phyloP scores from a whole-genome alignment of 805 yeast species.

The Monosporozyma siamensis region DNA sequence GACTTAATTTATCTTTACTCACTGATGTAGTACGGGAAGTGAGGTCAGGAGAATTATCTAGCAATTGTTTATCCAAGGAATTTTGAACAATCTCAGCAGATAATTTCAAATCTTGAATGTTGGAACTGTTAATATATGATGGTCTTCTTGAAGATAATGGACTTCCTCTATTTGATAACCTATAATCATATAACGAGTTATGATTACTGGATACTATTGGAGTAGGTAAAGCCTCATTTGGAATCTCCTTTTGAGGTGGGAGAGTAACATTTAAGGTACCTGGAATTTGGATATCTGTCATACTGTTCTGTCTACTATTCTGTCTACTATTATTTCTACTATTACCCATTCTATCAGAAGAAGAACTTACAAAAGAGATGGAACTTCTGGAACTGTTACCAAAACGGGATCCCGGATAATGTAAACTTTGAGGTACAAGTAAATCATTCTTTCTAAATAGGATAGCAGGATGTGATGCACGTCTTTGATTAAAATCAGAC shows the following conservation, averaged over 20 bases:
- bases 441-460: background rate
- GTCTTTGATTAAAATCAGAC: slow-evolving; percentile 3
- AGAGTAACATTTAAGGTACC: slow-evolving; percentile 26
- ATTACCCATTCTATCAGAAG: slow-evolving; percentile 24
- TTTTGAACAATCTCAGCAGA: slow-evolving; percentile 7
- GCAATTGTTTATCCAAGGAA: slow-evolving; percentile 18
- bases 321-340: slow-evolving; percentile 15
- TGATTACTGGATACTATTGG: slow-evolving; percentile 19
- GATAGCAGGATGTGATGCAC: slow-evolving; percentile 10
- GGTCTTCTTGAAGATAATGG: slow-evolving; percentile 24
- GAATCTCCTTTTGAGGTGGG: slow-evolving; percentile 51
- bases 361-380: slow-evolving; percentile 23
- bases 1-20: background rate
- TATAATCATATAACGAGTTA: slow-evolving; percentile 10
- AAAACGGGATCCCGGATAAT: slow-evolving; percentile 1
- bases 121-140: slow-evolving; percentile 6
- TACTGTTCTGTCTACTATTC: slow-evolving; percentile 11
- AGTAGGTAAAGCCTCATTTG: slow-evolving; percentile 42
- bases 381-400: slow-evolving; percentile 12
- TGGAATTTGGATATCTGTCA: slow-evolving; percentile 6
- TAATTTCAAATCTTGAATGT: slow-evolving; percentile 13
- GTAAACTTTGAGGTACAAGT: background rate
- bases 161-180: slow-evolving; percentile 12
- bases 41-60: slow-evolving; percentile 7
- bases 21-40: background rate